Evolutionary conservation across 331 rosid species (phyloP).

Genomic region (Quercus tomentella): DNA sequence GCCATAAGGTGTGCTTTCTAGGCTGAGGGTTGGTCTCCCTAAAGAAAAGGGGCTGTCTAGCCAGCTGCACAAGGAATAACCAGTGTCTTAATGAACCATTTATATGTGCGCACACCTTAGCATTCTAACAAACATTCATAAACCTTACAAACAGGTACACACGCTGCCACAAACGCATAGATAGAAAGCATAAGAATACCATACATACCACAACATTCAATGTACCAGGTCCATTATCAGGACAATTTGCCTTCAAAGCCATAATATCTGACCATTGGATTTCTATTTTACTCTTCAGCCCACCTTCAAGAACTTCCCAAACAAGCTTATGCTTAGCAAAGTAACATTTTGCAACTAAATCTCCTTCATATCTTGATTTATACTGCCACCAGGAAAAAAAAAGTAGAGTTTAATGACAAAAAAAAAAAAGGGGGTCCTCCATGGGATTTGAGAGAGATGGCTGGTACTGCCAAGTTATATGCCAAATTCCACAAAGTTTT

Average conservation of each 20-base stretch:
- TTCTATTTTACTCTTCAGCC: slow-evolving; percentile 91
- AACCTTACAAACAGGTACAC: neutral
- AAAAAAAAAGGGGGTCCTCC: too few relatives aligned
- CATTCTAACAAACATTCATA: neutral
- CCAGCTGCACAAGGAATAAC: slow-evolving; percentile 52
- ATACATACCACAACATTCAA: slow-evolving; percentile 74
- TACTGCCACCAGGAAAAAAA: slow-evolving; percentile 40
- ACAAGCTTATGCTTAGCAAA: slow-evolving; percentile 97
- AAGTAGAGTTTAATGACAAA: too few relatives aligned
- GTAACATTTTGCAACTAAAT: slow-evolving; percentile 92
- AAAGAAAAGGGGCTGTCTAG: slow-evolving; percentile 86
- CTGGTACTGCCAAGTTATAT: neutral
- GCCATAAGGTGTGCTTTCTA: slow-evolving; percentile 94
- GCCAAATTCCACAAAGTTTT: neutral
- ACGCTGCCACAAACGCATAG: neutral
- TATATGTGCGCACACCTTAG: neutral
- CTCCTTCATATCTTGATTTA: slow-evolving; percentile 86
- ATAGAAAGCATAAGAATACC: neutral
- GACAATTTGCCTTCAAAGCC: slow-evolving; percentile 69
- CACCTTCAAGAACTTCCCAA: slow-evolving; percentile 97
- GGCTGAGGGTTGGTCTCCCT: slow-evolving; percentile 98
- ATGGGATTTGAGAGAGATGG: too few relatives aligned
- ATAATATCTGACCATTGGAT: slow-evolving; percentile 88
- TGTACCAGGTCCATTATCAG: slow-evolving; percentile 69
- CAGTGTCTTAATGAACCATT: neutral